phyloP scores from a whole-genome alignment of 306 rosid species.

The Quercus engelmannii region DNA sequence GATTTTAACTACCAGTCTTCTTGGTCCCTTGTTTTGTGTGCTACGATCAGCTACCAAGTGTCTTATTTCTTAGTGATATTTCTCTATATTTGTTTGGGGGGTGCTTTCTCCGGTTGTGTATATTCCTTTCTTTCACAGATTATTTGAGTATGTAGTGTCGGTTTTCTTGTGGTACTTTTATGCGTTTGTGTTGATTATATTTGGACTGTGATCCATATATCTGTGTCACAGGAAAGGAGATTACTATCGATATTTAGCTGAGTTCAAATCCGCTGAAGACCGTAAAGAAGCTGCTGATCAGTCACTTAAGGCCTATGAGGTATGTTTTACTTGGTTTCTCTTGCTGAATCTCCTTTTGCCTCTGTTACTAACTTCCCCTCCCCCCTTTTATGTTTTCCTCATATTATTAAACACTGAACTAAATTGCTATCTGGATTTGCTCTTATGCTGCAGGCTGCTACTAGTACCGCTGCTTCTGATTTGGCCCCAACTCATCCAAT shows the following conservation, averaged over 20 bases:
- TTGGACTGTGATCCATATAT: not conserved
- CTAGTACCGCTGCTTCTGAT: constrained; percentile 33
- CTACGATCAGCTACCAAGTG: too few relatives aligned
- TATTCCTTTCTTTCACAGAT: not conserved
- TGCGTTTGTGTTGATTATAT: not conserved
- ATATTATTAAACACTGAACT: not conserved
- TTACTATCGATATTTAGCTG: constrained; percentile 46
- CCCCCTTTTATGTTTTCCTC: not conserved
- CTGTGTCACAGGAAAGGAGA: constrained; percentile 45
- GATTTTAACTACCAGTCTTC: not conserved
- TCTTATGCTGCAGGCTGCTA: constrained; percentile 30
- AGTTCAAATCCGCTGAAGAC: constrained; percentile 33
- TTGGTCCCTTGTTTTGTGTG: not conserved
- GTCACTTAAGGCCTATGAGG: constrained; percentile 42
- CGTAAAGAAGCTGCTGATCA: constrained; percentile 47
- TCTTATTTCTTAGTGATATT: not conserved
- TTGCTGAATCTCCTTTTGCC: not conserved
- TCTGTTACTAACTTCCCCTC: not conserved
- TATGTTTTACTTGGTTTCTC: constrained; percentile 14
- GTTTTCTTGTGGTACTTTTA: not conserved
- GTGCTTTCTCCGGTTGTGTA: not conserved
- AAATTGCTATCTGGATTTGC: not conserved
- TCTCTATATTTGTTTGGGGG: not conserved
- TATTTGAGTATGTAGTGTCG: not conserved
- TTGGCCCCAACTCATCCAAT: constrained; percentile 62